phyloP scores from a whole-genome alignment of 169 alveolate genomes.

The Cyclospora cayetanensis region DNA sequence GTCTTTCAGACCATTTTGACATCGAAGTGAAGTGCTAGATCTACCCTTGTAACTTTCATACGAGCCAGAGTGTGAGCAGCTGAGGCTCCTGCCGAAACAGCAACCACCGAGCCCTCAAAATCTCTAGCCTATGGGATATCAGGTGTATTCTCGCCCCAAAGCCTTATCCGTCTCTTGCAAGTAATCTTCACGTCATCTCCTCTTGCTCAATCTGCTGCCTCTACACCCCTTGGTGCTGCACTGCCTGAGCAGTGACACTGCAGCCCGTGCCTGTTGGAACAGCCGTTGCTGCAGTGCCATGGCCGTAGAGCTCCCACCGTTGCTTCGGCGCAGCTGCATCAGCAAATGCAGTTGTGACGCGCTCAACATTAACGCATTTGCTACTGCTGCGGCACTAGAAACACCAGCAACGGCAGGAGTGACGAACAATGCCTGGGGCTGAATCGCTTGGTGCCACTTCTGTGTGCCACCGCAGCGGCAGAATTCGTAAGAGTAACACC shows the following conservation, averaged over 20 bases:
- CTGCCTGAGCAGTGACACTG: background rate
- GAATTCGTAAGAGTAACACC: background rate
- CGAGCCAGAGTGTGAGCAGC: no score
- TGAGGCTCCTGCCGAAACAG: background rate
- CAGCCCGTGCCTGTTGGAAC: background rate
- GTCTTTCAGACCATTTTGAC: background rate
- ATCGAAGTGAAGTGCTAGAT: no score
- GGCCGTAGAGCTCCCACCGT: background rate
- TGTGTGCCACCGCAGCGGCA: background rate
- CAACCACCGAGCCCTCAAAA: background rate
- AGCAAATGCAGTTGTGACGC: background rate
- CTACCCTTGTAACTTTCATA: no score
- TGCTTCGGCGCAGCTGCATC: background rate
- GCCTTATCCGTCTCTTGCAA: background rate
- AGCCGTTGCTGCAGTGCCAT: background rate
- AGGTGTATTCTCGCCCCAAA: background rate
- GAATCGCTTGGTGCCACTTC: background rate
- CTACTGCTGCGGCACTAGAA: conserved; percentile 14
- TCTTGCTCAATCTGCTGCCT: background rate
- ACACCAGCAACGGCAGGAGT: conserved; percentile 15
- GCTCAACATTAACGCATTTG: background rate
- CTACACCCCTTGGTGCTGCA: background rate
- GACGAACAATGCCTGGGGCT: conserved; percentile 1
- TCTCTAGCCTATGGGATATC: background rate
- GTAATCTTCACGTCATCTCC: background rate